phyloP scores from a whole-genome alignment of 345 rosid species.

The Barbarea vulgaris region DNA sequence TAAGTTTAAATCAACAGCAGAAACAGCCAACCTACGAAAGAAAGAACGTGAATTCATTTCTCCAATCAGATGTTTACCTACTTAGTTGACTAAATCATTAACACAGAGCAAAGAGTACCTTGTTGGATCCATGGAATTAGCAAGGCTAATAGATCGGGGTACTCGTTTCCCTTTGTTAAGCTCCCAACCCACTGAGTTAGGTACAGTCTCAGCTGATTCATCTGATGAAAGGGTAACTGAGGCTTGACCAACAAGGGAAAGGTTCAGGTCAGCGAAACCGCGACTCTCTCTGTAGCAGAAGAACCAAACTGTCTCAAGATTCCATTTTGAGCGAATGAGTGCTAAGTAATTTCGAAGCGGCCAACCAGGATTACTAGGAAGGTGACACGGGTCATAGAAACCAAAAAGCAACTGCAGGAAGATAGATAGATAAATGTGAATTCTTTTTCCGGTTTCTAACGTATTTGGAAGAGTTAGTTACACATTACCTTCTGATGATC shows the following conservation, averaged over 20 bases:
- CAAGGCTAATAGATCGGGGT: conserved; percentile 74
- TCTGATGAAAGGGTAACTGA: conserved; percentile 61
- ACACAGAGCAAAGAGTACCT: conserved; percentile 47
- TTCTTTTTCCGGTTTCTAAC: neutral
- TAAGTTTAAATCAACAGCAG: conserved; percentile 94
- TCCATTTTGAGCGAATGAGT: conserved; percentile 76
- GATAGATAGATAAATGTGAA: conserved; percentile 7
- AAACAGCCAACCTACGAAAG: conserved; percentile 70
- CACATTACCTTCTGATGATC: conserved; percentile 71
- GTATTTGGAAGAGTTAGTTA: conserved; percentile 5
- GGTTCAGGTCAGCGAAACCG: conserved; percentile 80
- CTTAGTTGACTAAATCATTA: conserved; percentile 10
- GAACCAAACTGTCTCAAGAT: conserved; percentile 61
- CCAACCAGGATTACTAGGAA: conserved; percentile 93
- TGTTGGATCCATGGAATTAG: conserved; percentile 91
- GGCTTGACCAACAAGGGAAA: conserved; percentile 89
- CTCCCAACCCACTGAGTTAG: conserved; percentile 93
- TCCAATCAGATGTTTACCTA: conserved; percentile 3
- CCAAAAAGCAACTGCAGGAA: conserved; percentile 71
- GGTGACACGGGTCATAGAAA: conserved; percentile 93
- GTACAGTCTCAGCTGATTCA: conserved; percentile 53
- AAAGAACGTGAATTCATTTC: conserved; percentile 19
- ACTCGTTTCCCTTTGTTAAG: conserved; percentile 61
- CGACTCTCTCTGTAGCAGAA: conserved; percentile 90
- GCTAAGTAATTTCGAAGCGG: conserved; percentile 91